phyloP scores from a whole-genome alignment of 345 rosid genomes.

The Rhizophora apiculata region DNA sequence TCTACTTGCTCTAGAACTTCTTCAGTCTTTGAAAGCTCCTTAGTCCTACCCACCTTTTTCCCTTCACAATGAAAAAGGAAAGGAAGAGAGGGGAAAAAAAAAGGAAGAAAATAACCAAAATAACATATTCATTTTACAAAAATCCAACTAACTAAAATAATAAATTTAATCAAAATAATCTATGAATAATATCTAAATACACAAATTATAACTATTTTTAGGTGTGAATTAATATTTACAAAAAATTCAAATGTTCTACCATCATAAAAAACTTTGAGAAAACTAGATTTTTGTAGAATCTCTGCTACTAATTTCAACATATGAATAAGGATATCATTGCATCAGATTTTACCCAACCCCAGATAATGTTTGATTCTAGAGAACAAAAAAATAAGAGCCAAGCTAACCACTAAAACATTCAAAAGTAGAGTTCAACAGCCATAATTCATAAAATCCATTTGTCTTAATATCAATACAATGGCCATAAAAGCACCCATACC shows the following conservation, averaged over 20 bases:
- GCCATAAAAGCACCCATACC: no score
- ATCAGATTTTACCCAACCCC: slow-evolving; percentile 26
- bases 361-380: slow-evolving; percentile 39
- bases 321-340: slow-evolving; percentile 26
- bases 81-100: no score
- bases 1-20: slow-evolving; percentile 16
- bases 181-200: no score
- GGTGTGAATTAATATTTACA: no score
- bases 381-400: slow-evolving; percentile 42
- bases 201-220: no score
- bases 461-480: no score
- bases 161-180: no score
- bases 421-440: neutral
- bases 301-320: slow-evolving; percentile 23
- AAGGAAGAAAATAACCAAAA: neutral
- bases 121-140: neutral
- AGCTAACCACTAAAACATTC: slow-evolving; percentile 31
- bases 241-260: slow-evolving; percentile 18
- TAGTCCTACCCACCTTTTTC: slow-evolving; percentile 10
- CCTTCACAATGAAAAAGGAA: neutral
- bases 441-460: no score
- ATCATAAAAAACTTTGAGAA: slow-evolving; percentile 38
- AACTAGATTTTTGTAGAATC: slow-evolving; percentile 23
- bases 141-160: neutral
- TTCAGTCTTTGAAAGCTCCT: slow-evolving; percentile 5